A percentile compares a stretch with the other conserved stretches of the same genome.
These are phyloP conservation scores for Hericium coralloides DNA, from an alignment of 768 basidiomycete genomes.

Conservation along the genomic window DNA sequence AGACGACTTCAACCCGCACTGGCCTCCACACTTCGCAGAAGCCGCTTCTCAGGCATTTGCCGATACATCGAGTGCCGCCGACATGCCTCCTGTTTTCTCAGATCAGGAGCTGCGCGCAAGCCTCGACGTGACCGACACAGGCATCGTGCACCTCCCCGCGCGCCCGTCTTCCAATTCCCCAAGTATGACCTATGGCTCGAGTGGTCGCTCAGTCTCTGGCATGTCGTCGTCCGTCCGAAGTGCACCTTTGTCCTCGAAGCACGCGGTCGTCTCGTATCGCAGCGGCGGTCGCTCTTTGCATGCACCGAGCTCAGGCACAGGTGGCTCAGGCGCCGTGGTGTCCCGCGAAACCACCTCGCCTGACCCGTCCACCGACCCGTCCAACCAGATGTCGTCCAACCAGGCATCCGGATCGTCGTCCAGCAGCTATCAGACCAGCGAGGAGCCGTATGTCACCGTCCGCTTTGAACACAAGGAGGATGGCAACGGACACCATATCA, in stretches of 20 bases:
- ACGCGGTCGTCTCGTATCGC: too few relatives aligned
- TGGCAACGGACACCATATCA: slow-evolving; percentile 59
- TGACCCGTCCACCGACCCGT: neutral
- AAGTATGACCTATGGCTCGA: neutral
- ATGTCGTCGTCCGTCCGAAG: too few relatives aligned
- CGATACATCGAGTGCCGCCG: neutral
- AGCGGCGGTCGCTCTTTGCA: neutral
- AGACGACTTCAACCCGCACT: neutral
- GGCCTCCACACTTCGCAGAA: neutral
- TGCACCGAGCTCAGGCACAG: neutral
- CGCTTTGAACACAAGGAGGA: slow-evolving; percentile 59
- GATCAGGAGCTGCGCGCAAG: too few relatives aligned
- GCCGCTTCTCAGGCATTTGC: neutral
- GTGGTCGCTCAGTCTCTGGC: too few relatives aligned
- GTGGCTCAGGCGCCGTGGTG: neutral
- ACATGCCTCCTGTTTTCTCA: neutral
- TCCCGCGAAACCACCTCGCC: neutral
- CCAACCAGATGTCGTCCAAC: neutral
- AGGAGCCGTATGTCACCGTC: slow-evolving; percentile 40
- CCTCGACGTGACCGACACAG: slow-evolving; percentile 1
- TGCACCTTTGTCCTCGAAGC: too few relatives aligned
- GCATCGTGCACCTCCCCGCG: slow-evolving; percentile 3
- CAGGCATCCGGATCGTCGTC: neutral
- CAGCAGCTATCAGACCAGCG: slow-evolving; percentile 11
- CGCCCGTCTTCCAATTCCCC: neutral